Percentiles rank a stretch among this genome's conserved stretches.
phyloP scores from a whole-genome alignment of 768 basidiomycete genomes.

The Dacryopinax primogenitus region DNA sequence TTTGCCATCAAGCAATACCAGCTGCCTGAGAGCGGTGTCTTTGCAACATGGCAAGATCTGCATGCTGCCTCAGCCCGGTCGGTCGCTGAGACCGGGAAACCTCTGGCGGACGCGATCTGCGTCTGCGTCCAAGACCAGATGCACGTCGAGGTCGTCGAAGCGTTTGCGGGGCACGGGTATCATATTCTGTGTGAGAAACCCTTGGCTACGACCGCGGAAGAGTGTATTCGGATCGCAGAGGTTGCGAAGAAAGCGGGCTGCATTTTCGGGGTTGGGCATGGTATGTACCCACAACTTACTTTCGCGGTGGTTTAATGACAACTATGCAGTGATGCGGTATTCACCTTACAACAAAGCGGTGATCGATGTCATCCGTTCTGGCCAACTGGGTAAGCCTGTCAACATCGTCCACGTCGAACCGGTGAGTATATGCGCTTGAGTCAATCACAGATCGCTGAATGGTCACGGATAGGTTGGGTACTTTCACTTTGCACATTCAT shows the following conservation, averaged over 20 bases:
- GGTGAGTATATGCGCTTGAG: conserved; percentile 31
- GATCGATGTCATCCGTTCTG: conserved; percentile 55
- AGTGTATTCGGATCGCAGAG: conserved; percentile 62
- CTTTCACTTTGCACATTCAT: conserved; percentile 83
- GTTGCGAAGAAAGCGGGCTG: conserved; percentile 54
- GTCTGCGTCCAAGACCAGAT: conserved; percentile 69
- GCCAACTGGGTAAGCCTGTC: conserved; percentile 59
- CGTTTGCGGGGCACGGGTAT: conserved; percentile 70
- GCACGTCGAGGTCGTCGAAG: conserved; percentile 60
- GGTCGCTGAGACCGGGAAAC: conserved; percentile 48
- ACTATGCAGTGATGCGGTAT: conserved; percentile 62
- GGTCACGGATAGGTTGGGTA: conserved; percentile 30
- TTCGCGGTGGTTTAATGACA: neutral
- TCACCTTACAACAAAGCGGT: conserved; percentile 69
- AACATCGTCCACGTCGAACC: conserved; percentile 80
- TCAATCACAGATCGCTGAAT: neutral
- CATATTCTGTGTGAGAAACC: conserved; percentile 89
- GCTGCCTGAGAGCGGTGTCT: conserved; percentile 57
- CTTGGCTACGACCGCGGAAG: conserved; percentile 63
- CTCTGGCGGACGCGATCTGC: conserved; percentile 66
- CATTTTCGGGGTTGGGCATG: conserved; percentile 82
- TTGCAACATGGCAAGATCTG: conserved; percentile 59
- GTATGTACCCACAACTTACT: conserved; percentile 30
- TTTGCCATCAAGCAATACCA: conserved; percentile 44
- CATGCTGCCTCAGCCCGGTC: conserved; percentile 53